phyloP scores from a whole-genome alignment of 805 yeast species.

The Lipomyces starkeyi region DNA sequence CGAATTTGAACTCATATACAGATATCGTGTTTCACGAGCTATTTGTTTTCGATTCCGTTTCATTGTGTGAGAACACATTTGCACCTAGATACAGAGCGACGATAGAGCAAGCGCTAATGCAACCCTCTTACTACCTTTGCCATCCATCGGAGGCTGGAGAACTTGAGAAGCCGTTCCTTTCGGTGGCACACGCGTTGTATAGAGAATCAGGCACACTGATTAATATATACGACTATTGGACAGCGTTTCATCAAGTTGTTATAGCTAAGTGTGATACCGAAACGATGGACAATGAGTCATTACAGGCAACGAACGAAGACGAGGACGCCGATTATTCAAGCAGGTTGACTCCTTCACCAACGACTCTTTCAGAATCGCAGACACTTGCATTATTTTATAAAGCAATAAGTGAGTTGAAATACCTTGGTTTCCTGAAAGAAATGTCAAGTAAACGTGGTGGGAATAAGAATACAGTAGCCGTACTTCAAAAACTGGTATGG shows the following conservation, averaged over 20 bases:
- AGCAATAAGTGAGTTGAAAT: conserved; percentile 30
- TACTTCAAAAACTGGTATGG: conserved; percentile 32
- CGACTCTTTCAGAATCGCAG: conserved; percentile 1
- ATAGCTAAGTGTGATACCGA: not conserved
- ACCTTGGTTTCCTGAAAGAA: conserved; percentile 32
- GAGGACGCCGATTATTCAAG: not conserved
- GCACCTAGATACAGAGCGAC: conserved; percentile 24
- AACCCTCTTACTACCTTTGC: conserved; percentile 20
- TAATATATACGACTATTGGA: conserved; percentile 34
- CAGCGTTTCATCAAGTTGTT: conserved; percentile 29
- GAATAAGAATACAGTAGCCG: conserved; percentile 19
- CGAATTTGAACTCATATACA: conserved; percentile 14
- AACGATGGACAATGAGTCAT: conserved; percentile 1
- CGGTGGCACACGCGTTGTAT: conserved; percentile 30
- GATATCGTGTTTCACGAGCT: conserved; percentile 29
- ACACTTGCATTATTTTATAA: conserved; percentile 31
- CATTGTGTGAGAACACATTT: conserved; percentile 15
- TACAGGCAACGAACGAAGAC: not conserved
- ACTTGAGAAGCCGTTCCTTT: conserved; percentile 14
- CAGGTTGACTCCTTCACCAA: not conserved
- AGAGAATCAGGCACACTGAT: conserved; percentile 33
- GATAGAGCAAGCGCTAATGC: conserved; percentile 24
- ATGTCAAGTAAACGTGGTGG: conserved; percentile 9
- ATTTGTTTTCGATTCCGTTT: conserved; percentile 23
- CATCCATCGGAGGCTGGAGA: not conserved